Evolutionary conservation across 1,284 basidiomycete species (phyloP).

Genomic region (Heterobasidion annosum): DNA sequence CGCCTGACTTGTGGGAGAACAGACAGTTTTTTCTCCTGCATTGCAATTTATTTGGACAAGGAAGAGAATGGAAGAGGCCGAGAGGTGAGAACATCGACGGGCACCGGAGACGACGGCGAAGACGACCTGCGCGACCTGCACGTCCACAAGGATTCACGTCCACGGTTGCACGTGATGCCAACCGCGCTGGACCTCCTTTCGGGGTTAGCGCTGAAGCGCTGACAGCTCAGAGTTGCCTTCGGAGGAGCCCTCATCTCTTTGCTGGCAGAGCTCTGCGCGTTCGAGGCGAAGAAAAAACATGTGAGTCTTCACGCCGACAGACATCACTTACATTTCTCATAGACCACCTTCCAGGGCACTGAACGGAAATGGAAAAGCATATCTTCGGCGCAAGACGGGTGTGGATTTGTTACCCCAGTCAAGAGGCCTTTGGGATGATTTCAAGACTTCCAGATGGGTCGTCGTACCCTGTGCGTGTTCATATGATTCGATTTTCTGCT

Average conservation of each 20-base stretch:
- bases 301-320: too few species aligned
- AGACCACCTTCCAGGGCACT: slow-evolving; percentile 23
- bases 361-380: background rate
- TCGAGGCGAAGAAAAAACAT: slow-evolving; percentile 21
- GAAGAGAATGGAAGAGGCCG: slow-evolving; percentile 47
- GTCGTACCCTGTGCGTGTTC: slow-evolving; percentile 55
- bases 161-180: background rate
- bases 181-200: background rate
- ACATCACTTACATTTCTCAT: background rate
- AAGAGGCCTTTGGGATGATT: slow-evolving; percentile 19
- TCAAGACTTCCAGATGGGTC: slow-evolving; percentile 61
- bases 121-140: background rate
- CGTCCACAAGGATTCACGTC: slow-evolving; percentile 4
- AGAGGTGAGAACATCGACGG: slow-evolving; percentile 56
- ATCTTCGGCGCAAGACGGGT: background rate
- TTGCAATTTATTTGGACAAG: slow-evolving; percentile 46
- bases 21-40: slow-evolving; percentile 51
- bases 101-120: too few species aligned
- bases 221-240: background rate
- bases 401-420: slow-evolving; percentile 7
- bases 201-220: background rate
- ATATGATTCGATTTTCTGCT: background rate
- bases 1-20: slow-evolving; percentile 47
- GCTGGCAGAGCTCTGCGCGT: background rate
- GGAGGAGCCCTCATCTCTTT: background rate